Conservation (phyloP, 2,329 filamentous ascomycete genomes). For the Trichoderma oligosporum region DNA sequence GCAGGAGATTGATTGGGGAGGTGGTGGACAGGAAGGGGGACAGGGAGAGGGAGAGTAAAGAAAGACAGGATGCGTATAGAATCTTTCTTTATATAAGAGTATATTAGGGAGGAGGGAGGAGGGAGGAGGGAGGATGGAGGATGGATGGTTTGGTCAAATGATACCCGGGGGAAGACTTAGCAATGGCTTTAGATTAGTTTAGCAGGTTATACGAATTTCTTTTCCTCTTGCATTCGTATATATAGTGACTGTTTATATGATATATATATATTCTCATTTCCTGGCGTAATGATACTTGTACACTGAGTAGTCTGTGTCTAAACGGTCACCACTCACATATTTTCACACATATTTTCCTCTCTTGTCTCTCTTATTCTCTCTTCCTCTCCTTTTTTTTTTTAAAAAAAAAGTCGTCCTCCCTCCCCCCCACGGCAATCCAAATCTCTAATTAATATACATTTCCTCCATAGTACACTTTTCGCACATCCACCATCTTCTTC, state of each 20-base stretch:
- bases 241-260: not conserved
- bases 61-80: not conserved
- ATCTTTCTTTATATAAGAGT: too few species aligned
- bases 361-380: not conserved
- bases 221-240: not conserved
- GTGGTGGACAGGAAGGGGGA: conserved; percentile 21
- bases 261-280: conserved; percentile 4
- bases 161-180: too few species aligned
- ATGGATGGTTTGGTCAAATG: too few species aligned
- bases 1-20: conserved; percentile 82
- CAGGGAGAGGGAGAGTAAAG: not conserved
- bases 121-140: too few species aligned
- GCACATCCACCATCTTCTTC: conserved; percentile 91
- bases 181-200: too few species aligned
- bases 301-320: conserved; percentile 7
- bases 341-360: not conserved
- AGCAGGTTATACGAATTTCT: too few species aligned
- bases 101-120: too few species aligned
- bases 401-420: not conserved
- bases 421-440: not conserved
- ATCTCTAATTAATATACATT: conserved; percentile 51
- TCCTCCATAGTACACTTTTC: conserved; percentile 95
- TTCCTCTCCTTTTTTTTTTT: not conserved
- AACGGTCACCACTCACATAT: conserved; percentile 6
- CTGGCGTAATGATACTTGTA: conserved; percentile 13